phyloP scores from a whole-genome alignment of 129 eudicot genomes.

The Flaveria sonorensis region DNA sequence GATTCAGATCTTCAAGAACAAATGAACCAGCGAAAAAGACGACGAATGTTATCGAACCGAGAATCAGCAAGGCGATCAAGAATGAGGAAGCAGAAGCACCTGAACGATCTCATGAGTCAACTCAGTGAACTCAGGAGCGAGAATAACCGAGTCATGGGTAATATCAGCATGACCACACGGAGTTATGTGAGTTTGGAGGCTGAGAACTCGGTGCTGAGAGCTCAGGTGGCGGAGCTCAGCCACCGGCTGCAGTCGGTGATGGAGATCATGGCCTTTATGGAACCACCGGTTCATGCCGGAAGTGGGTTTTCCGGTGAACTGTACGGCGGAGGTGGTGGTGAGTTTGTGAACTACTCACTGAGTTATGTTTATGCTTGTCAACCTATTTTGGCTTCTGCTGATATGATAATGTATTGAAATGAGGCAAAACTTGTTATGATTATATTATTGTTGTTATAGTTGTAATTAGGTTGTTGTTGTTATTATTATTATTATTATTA shows the following conservation, averaged over 20 bases:
- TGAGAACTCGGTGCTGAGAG: conserved; percentile 72
- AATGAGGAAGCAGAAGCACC: conserved; percentile 76
- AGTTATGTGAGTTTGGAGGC: conserved; percentile 58
- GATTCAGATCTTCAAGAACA: conserved; percentile 51
- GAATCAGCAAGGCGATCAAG: conserved; percentile 90
- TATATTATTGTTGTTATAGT: no score
- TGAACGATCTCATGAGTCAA: conserved; percentile 70
- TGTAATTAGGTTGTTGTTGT: no score
- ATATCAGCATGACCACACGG: conserved; percentile 53
- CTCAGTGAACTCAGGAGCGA: conserved; percentile 63
- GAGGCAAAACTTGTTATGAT: not conserved
- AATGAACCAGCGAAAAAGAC: conserved; percentile 55
- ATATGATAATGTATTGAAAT: conserved; percentile 48
- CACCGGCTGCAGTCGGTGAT: conserved; percentile 66
- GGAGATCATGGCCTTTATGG: conserved; percentile 24
- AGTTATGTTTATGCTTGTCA: conserved; percentile 49
- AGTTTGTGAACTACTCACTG: conserved; percentile 39
- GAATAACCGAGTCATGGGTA: conserved; percentile 46
- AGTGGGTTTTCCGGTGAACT: conserved; percentile 23
- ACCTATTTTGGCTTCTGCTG: conserved; percentile 77
- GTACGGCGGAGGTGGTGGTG: conserved; percentile 15
- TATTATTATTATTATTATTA: no score
- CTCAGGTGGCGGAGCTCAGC: conserved; percentile 72
- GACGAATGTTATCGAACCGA: conserved; percentile 82
- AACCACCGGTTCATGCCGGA: no score